These are phyloP conservation scores for Leonotis leonurus DNA, from an alignment of 257 asterid species.

Conservation along the genomic window DNA sequence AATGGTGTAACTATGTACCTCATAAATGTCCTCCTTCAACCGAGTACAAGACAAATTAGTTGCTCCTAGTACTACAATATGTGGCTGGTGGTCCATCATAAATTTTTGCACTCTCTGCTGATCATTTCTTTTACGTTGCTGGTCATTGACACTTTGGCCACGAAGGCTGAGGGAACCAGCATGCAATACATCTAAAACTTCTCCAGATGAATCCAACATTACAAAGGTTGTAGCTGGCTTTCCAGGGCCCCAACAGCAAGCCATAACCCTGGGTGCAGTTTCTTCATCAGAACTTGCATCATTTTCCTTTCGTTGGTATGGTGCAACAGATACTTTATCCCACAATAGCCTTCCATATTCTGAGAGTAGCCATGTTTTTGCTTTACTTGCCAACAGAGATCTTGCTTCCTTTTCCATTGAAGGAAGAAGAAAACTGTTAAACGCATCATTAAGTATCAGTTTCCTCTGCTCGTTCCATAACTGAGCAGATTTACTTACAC, in stretches of 20 bases:
- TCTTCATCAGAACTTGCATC: slow-evolving; percentile 76
- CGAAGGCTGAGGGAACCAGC: slow-evolving; percentile 84
- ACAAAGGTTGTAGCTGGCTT: slow-evolving; percentile 95
- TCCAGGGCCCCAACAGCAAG: slow-evolving; percentile 99
- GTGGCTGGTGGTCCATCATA: slow-evolving; percentile 98
- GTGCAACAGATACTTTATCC: slow-evolving; percentile 85
- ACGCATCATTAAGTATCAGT: slow-evolving; percentile 75
- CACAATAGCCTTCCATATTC: slow-evolving; percentile 82
- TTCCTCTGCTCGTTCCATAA: slow-evolving; percentile 97
- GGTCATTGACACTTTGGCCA: slow-evolving; percentile 79
- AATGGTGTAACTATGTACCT: slow-evolving; percentile 42
- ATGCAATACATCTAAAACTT: slow-evolving; percentile 76
- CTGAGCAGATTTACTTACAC: slow-evolving; percentile 97
- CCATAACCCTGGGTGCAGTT: slow-evolving; percentile 90
- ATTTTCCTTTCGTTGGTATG: slow-evolving; percentile 77
- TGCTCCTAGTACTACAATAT: slow-evolving; percentile 88
- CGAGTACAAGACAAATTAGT: slow-evolving; percentile 85
- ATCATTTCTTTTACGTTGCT: slow-evolving; percentile 87
- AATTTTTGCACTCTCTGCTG: slow-evolving; percentile 90
- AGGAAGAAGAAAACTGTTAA: slow-evolving; percentile 63
- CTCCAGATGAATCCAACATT: slow-evolving; percentile 97
- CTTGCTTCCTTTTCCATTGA: slow-evolving; percentile 96
- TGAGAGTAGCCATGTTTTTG: slow-evolving; percentile 65
- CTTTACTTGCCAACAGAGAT: slow-evolving; percentile 60
- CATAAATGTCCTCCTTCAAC: slow-evolving; percentile 88